Base-by-base conservation (phyloP, 2,329 filamentous ascomycete species). In the Arthroderma uncinatum region DNA sequence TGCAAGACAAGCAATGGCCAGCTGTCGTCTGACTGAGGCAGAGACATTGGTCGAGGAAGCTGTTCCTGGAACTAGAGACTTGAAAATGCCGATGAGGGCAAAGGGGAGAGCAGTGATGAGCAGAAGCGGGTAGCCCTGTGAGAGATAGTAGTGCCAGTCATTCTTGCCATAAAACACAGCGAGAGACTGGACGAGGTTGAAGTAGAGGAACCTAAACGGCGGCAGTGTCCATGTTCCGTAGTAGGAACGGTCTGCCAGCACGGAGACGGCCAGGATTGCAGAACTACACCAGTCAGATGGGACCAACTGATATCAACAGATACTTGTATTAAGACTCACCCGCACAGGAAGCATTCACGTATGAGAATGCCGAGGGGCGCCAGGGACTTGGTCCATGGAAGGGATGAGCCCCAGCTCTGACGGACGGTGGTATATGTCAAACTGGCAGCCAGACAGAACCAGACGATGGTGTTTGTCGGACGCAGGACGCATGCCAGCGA, bases 141-240 rank as follows among this genome's bases (percentile, higher is more conserved):
- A 86, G 30, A 95, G 73, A 70, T 96, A 98, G 74, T 97, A 98
- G 71, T 96, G 90, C 79, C 86, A 86, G 61, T 89, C 83, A 71
- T 95, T 97, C 52, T 77, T 81, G 21, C 93, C 93, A 68, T 98
- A 98, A 72, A 97, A 97, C 52, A 92, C 82, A 25, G 93, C 89
- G 4, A 98, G 79, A 6, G 87, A 87, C 70, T 94, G 86, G 19
- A 85, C 82, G 57, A 98, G 79, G 73, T 98, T 98, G 77, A 96
- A 92, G 67, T 92, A 82, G 58, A 97, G 79, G 74, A 90, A 97
- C 57, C 86, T 85, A 61, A 92, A 81, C 0, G 91, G 87, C 3
- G 93, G 93, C 57, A 98, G 88, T 0, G 89, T 89, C 89, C 89
- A 95, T 61, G 82, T 74, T 55, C 83, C 83, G 69, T 94, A 98